Evolutionary conservation across 345 rosid genomes (phyloP).

Genomic region (Eucalyptus melliodora): DNA sequence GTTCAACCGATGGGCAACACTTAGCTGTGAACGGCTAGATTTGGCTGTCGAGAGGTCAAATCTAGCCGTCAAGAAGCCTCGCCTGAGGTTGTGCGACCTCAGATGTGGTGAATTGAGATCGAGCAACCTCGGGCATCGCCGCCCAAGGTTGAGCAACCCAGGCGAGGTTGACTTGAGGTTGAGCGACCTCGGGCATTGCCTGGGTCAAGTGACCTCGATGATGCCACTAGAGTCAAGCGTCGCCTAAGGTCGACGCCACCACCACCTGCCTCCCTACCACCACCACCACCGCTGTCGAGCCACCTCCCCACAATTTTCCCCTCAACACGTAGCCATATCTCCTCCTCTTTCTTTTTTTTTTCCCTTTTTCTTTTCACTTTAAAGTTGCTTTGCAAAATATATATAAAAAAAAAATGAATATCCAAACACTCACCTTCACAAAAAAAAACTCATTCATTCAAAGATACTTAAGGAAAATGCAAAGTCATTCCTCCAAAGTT

Average conservation of each 20-base stretch:
- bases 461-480: fast-evolving
- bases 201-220: fast-evolving
- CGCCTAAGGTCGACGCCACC: fast-evolving
- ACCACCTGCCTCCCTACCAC: too few relatives aligned
- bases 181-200: fast-evolving
- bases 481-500: too few relatives aligned
- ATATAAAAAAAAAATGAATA: too few relatives aligned
- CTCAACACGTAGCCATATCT: fast-evolving
- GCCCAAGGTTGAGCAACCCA: too few relatives aligned
- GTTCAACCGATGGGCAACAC: fast-evolving
- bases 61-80: fast-evolving
- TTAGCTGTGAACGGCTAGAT: fast-evolving
- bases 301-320: too few relatives aligned
- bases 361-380: too few relatives aligned
- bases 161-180: too few relatives aligned
- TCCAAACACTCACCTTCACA: too few relatives aligned
- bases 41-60: fast-evolving
- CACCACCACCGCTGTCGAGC: fast-evolving
- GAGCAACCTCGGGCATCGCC: fast-evolving
- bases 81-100: fast-evolving
- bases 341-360: fast-evolving
- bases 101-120: too few relatives aligned
- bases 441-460: fast-evolving
- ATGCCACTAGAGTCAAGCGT: fast-evolving
- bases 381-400: too few relatives aligned